phyloP scores from a whole-genome alignment of 805 yeast genomes.

The Metschnikowia koreensis region DNA sequence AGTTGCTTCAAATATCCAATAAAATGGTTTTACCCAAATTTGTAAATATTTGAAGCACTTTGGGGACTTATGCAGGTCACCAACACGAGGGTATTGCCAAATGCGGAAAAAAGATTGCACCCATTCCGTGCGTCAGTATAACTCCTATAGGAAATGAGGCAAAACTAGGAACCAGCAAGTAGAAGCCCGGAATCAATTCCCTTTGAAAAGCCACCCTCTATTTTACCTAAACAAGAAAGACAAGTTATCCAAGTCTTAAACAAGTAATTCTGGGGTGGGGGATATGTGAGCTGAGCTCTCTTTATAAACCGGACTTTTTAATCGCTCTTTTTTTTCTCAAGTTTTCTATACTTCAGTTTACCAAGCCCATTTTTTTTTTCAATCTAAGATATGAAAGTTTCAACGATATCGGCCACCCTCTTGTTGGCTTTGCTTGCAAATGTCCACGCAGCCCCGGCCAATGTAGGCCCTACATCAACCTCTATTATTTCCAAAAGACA shows the following conservation, averaged over 20 bases:
- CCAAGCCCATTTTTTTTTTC: too few relatives aligned
- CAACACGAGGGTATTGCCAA: background rate
- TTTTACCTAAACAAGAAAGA: background rate
- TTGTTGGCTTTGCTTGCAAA: conserved; percentile 18
- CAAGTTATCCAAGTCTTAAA: background rate
- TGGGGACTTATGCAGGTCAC: background rate
- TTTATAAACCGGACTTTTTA: too few relatives aligned
- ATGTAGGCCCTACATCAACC: conserved; percentile 7
- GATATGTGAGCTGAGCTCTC: background rate
- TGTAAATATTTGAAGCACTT: background rate
- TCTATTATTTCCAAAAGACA: conserved; percentile 18
- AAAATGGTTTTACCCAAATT: too few relatives aligned
- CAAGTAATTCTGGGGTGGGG: background rate
- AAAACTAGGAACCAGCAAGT: background rate
- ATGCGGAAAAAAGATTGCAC: background rate
- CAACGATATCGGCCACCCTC: conserved; percentile 16
- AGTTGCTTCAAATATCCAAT: too few relatives aligned
- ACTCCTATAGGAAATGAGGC: background rate
- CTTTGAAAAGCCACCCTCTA: too few relatives aligned
- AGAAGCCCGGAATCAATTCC: background rate
- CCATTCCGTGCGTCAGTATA: background rate
- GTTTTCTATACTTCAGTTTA: too few relatives aligned
- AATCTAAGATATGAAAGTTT: conserved; percentile 12
- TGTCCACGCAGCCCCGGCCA: conserved; percentile 21
- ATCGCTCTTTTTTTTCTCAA: too few relatives aligned